A percentile compares a stretch with the other conserved stretches of the same genome.
These are phyloP conservation scores for Flaveria trinervia DNA, from an alignment of 129 eudicot genomes.

Conservation along the genomic window DNA sequence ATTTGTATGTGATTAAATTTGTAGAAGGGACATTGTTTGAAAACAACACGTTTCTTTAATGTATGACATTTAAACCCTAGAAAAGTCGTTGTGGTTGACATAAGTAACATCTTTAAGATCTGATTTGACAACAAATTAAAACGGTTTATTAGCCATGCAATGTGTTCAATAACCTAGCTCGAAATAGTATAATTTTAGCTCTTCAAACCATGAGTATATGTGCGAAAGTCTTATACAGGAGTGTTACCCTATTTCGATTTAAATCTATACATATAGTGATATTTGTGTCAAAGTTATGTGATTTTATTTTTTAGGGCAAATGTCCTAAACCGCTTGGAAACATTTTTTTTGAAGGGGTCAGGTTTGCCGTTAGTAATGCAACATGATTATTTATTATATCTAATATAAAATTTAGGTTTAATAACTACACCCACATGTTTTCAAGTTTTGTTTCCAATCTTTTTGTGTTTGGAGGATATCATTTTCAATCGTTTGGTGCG, in stretches of 20 bases:
- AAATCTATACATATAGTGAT: background rate
- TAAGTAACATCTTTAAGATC: too few species aligned
- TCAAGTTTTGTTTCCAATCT: constrained; percentile 1
- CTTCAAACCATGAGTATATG: too few species aligned
- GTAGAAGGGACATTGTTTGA: background rate
- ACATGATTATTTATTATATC: background rate
- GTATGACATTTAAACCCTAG: too few species aligned
- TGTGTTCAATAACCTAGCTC: background rate
- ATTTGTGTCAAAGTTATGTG: background rate
- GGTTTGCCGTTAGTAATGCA: background rate
- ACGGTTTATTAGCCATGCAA: background rate
- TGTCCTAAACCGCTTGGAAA: background rate
- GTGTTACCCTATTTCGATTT: background rate
- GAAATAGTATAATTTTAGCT: background rate
- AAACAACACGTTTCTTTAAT: background rate
- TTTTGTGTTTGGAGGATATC: constrained; percentile 26
- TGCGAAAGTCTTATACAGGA: too few species aligned
- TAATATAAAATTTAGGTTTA: background rate
- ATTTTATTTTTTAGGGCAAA: background rate
- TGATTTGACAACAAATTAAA: too few species aligned
- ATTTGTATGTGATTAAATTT: too few species aligned
- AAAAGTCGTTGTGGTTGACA: too few species aligned
- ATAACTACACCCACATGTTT: background rate
- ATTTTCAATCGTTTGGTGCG: constrained; percentile 21
- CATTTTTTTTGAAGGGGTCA: background rate